phyloP scores from a whole-genome alignment of 495 filamentous ascomycete genomes.

The Neohortaea acidophila region DNA sequence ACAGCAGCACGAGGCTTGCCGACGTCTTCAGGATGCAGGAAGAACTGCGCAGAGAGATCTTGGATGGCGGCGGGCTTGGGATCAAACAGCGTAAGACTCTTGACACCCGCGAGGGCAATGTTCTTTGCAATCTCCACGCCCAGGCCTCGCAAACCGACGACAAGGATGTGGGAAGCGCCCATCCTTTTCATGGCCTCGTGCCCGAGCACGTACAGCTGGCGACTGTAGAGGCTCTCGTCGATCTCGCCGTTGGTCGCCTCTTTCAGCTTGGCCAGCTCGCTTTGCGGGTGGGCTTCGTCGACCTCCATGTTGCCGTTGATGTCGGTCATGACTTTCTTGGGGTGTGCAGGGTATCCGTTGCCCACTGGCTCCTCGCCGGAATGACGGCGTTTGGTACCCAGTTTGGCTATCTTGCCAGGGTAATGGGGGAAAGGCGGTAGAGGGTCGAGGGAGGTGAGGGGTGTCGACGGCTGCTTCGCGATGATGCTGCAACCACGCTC shows the following conservation, averaged over 20 bases:
- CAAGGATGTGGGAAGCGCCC: constrained; percentile 86
- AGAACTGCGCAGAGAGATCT: constrained; percentile 93
- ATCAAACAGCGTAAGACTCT: constrained; percentile 74
- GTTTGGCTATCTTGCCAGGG: constrained; percentile 5
- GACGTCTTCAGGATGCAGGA: constrained; percentile 74
- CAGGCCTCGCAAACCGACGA: constrained; percentile 81
- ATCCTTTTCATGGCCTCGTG: constrained; percentile 99
- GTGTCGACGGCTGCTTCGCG: no score
- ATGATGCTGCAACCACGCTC: no score
- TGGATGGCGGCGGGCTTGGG: constrained; percentile 64
- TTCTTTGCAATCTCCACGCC: constrained; percentile 99
- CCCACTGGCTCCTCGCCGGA: constrained; percentile 18
- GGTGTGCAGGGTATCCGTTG: constrained; percentile 3
- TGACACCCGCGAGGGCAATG: constrained; percentile 89
- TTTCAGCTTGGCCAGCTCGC: constrained; percentile 42
- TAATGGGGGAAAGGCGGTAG: not conserved
- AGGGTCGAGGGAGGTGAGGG: not conserved
- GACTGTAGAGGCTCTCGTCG: constrained; percentile 94
- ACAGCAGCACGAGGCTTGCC: constrained; percentile 79
- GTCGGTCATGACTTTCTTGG: constrained; percentile 17
- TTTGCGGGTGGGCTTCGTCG: constrained; percentile 41
- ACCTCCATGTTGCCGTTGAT: constrained; percentile 54
- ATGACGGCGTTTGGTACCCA: constrained; percentile 18
- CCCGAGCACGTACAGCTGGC: constrained; percentile 93
- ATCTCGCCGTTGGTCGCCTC: constrained; percentile 47